Evolutionary conservation across 2,329 filamentous ascomycete genomes (phyloP).

Genomic region (Exophiala mesophila): DNA sequence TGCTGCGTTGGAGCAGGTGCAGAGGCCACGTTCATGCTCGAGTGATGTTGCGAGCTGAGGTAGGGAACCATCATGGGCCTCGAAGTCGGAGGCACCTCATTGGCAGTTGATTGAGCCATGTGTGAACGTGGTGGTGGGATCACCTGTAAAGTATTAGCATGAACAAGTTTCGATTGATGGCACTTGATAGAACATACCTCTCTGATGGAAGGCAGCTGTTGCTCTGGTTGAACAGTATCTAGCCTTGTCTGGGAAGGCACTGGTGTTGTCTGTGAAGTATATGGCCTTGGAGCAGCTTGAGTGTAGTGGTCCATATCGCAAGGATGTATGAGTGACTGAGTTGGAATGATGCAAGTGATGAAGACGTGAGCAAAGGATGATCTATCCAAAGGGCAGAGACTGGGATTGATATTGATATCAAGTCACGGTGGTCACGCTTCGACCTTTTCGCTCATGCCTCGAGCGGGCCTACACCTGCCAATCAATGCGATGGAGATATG

Average conservation of each 20-base stretch:
- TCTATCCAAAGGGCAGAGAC: constrained; percentile 9
- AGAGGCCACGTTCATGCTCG: constrained; percentile 12
- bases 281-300: constrained; percentile 12
- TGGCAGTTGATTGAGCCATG: constrained; percentile 6
- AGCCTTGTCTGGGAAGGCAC: constrained; percentile 5
- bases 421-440: not conserved
- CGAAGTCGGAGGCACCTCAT: constrained; percentile 8
- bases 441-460: not conserved
- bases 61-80: constrained; percentile 16
- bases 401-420: constrained; percentile 12
- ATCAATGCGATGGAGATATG: constrained; percentile 9
- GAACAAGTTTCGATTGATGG: not conserved
- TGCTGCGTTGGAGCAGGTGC: constrained; percentile 14
- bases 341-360: constrained; percentile 4
- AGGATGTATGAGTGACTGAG: constrained; percentile 4
- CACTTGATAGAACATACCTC: constrained; percentile 11
- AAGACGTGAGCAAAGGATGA: constrained; percentile 1
- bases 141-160: constrained; percentile 7
- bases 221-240: constrained; percentile 8
- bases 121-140: constrained; percentile 16
- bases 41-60: constrained; percentile 15
- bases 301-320: constrained; percentile 11
- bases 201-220: constrained; percentile 19
- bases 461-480: constrained; percentile 8
- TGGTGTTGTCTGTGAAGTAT: constrained; percentile 11